Evolutionary conservation across 768 basidiomycete species (phyloP).

Genomic region (Postia placenta): DNA sequence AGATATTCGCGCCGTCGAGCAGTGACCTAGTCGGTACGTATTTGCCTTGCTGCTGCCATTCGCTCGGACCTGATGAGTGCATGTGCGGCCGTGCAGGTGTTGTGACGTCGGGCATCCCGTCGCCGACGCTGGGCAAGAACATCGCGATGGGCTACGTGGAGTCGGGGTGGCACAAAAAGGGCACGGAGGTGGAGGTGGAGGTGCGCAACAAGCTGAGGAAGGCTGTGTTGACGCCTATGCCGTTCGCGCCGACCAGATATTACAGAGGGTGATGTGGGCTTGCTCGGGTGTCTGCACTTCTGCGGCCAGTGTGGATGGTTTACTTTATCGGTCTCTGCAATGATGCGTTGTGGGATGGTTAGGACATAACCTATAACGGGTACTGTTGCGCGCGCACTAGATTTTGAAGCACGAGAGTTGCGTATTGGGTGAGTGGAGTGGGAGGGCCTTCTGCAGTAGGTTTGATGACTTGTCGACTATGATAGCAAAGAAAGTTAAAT

Average conservation of each 20-base stretch:
- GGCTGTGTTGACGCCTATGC: constrained; percentile 76
- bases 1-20: constrained; percentile 53
- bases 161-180: constrained; percentile 84
- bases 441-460: too few species aligned
- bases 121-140: constrained; percentile 83
- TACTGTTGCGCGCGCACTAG: too few species aligned
- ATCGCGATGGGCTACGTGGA: constrained; percentile 94
- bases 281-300: too few species aligned
- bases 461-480: too few species aligned
- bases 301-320: too few species aligned
- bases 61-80: too few species aligned
- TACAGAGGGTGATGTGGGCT: constrained; percentile 68
- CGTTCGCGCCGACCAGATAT: constrained; percentile 81
- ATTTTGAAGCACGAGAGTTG: too few species aligned
- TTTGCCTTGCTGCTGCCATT: not conserved
- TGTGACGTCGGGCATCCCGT: constrained; percentile 94
- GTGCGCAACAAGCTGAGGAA: constrained; percentile 76
- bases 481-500: too few species aligned
- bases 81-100: constrained; percentile 46
- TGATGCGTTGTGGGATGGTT: too few species aligned
- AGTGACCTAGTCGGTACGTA: constrained; percentile 55
- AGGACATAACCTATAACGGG: too few species aligned
- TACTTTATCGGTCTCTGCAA: too few species aligned
- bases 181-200: constrained; percentile 77
- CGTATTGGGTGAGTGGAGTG: too few species aligned